Evolutionary conservation across 495 filamentous ascomycete genomes (phyloP).

Genomic region (Daldinia decipiens): DNA sequence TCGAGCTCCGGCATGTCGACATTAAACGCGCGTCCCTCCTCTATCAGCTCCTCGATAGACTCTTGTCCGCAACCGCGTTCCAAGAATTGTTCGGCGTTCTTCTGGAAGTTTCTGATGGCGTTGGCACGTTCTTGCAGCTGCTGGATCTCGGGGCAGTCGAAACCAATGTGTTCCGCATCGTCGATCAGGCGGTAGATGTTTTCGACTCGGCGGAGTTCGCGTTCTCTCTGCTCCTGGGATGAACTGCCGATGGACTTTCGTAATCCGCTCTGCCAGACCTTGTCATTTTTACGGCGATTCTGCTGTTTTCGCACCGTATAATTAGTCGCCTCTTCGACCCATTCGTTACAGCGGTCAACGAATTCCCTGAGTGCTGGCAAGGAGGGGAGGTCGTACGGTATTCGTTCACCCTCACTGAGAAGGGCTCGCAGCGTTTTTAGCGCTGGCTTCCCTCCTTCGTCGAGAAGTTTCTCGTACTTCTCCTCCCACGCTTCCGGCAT

Average conservation of each 20-base stretch:
- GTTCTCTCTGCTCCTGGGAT: slow-evolving; percentile 80
- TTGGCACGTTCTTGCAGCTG: slow-evolving; percentile 87
- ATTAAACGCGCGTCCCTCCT: slow-evolving; percentile 87
- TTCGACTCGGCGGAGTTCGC: slow-evolving; percentile 88
- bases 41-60: slow-evolving; percentile 88
- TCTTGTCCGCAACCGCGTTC: slow-evolving; percentile 65
- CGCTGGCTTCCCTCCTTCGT: slow-evolving; percentile 82
- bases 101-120: slow-evolving; percentile 86
- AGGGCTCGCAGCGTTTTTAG: slow-evolving; percentile 87
- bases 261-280: slow-evolving; percentile 78
- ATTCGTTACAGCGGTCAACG: slow-evolving; percentile 95
- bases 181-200: slow-evolving; percentile 87
- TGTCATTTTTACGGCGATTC: slow-evolving; percentile 96
- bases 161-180: slow-evolving; percentile 87
- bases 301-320: slow-evolving; percentile 99
- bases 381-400: slow-evolving; percentile 89
- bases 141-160: slow-evolving; percentile 93
- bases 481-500: slow-evolving; percentile 90
- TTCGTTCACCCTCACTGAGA: slow-evolving; percentile 94
- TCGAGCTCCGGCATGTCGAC: slow-evolving; percentile 96
- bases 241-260: slow-evolving; percentile 75
- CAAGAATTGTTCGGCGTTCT: slow-evolving; percentile 75
- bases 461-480: slow-evolving; percentile 84
- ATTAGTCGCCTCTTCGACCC: slow-evolving; percentile 96
- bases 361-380: slow-evolving; percentile 84